These are phyloP conservation scores for Calocera viscosa DNA, from an alignment of 768 basidiomycete genomes.

Conservation along the genomic window DNA sequence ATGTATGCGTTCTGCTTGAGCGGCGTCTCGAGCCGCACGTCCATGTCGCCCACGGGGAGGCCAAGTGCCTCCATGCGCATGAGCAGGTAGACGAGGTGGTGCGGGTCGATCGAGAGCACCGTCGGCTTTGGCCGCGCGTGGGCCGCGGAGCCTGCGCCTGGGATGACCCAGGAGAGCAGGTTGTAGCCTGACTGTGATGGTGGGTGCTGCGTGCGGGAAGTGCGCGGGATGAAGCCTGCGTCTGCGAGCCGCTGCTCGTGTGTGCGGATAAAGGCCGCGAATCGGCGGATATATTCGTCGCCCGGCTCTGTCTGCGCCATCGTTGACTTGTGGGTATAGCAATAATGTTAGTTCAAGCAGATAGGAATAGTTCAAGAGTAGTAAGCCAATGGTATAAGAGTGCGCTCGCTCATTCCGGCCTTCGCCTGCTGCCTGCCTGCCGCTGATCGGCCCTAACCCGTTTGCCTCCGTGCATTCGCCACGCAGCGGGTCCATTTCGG, in stretches of 20 bases:
- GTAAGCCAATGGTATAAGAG: too few relatives aligned
- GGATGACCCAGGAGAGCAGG: conserved; percentile 14
- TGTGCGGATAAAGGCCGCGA: conserved; percentile 56
- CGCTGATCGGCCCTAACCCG: neutral
- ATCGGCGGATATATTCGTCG: conserved; percentile 60
- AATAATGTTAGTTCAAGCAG: neutral
- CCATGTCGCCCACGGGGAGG: conserved; percentile 65
- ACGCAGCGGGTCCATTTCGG: conserved; percentile 2
- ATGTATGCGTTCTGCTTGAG: conserved; percentile 67
- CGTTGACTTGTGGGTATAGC: conserved; percentile 15
- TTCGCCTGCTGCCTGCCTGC: too few relatives aligned
- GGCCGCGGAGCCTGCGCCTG: conserved; percentile 23
- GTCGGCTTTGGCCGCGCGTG: conserved; percentile 41
- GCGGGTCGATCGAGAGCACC: conserved; percentile 56
- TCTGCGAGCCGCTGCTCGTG: conserved; percentile 66
- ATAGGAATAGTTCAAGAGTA: neutral
- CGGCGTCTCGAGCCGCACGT: conserved; percentile 58
- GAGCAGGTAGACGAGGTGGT: conserved; percentile 78
- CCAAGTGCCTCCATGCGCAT: conserved; percentile 74
- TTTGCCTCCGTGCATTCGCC: neutral
- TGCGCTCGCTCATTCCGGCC: too few relatives aligned
- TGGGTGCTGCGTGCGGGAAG: conserved; percentile 23
- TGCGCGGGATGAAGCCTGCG: conserved; percentile 38
- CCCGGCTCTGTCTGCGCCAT: conserved; percentile 38
- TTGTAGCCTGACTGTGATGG: conserved; percentile 11